Conservation (phyloP, 169 alveolate genomes). For the Plasmodium vinckei region DNA sequence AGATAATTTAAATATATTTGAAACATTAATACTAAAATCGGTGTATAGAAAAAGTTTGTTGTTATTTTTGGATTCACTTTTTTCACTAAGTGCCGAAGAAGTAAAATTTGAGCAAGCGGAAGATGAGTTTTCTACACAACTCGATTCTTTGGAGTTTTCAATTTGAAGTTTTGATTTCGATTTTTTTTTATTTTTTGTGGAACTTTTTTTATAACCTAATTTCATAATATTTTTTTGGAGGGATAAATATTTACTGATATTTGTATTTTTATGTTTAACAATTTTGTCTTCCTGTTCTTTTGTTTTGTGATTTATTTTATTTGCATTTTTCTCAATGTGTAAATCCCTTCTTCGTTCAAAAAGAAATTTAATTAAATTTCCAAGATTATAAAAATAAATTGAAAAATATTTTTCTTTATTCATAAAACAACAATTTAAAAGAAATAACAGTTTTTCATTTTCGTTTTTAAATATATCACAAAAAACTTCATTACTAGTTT, state of each 20-base stretch:
- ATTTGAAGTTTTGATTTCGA: constrained; percentile 41
- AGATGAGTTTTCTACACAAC: neutral
- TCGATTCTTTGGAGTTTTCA: constrained; percentile 40
- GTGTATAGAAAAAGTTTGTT: constrained; percentile 4
- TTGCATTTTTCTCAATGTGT: constrained; percentile 31
- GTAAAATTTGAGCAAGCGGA: constrained; percentile 11
- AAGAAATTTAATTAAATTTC: constrained; percentile 49
- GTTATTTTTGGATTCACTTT: constrained; percentile 26
- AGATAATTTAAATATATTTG: constrained; percentile 56
- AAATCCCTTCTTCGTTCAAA: constrained; percentile 51
- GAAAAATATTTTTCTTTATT: constrained; percentile 62
- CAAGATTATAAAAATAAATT: constrained; percentile 59
- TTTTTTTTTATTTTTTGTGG: constrained; percentile 59
- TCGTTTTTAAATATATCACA: constrained; percentile 1
- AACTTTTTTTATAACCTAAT: constrained; percentile 65
- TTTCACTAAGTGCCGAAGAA: constrained; percentile 32
- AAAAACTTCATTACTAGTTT: neutral
- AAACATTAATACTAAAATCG: constrained; percentile 61
- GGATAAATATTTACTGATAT: constrained; percentile 62
- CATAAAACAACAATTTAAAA: constrained; percentile 53
- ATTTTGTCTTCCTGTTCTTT: neutral
- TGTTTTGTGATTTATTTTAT: constrained; percentile 14
- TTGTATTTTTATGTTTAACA: constrained; percentile 21
- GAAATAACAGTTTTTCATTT: constrained; percentile 14
- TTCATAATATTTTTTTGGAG: constrained; percentile 72